Percentiles rank a stretch among this genome's conserved stretches.
Evolutionary conservation across 805 yeast genomes (phyloP).

Genomic region (Pichia exigua): DNA sequence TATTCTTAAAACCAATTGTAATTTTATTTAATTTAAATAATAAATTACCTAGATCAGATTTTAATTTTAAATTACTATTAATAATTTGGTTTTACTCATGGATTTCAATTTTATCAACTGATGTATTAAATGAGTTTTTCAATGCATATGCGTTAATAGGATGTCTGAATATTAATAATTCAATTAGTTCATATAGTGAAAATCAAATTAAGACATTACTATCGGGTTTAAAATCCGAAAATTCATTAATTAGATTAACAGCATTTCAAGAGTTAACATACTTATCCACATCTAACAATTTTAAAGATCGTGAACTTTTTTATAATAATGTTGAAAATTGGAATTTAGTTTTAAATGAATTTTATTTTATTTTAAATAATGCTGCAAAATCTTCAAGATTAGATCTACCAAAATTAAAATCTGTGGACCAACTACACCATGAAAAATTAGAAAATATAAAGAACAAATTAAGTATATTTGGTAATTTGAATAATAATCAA

Average conservation of each 20-base stretch:
- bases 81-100: constrained; percentile 17
- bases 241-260: constrained; percentile 45
- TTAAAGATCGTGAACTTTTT: constrained; percentile 43
- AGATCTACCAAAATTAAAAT: constrained; percentile 14
- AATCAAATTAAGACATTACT: constrained; percentile 58
- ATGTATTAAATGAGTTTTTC: constrained; percentile 47
- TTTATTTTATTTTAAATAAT: constrained; percentile 45
- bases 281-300: constrained; percentile 43
- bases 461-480: constrained; percentile 17
- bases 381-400: constrained; percentile 20
- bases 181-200: constrained; percentile 50
- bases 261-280: constrained; percentile 74
- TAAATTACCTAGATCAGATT: constrained; percentile 32
- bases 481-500: constrained; percentile 19
- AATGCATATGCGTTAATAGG: constrained; percentile 65
- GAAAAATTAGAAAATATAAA: constrained; percentile 1
- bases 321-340: constrained; percentile 39
- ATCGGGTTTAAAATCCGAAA: constrained; percentile 46
- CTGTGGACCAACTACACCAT: not conserved
- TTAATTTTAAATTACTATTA: not conserved
- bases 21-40: constrained; percentile 31
- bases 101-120: constrained; percentile 40
- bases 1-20: constrained; percentile 26
- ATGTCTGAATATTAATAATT: constrained; percentile 58
- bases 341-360: constrained; percentile 54